Conservation (phyloP, 2,329 filamentous ascomycete genomes). For the Ophiosphaerella herpotricha region DNA sequence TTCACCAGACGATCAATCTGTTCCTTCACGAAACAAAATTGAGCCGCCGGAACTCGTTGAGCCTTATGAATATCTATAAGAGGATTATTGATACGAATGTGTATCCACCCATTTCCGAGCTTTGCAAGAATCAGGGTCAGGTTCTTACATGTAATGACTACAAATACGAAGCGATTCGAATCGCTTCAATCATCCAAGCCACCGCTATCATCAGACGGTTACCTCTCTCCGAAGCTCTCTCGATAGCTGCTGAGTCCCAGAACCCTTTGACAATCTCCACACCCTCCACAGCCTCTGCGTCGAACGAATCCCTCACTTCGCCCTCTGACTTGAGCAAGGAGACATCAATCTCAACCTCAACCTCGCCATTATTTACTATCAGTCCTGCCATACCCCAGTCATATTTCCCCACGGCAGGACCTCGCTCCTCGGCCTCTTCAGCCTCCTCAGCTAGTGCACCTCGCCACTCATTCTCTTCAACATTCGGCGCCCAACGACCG, state of each 20-base stretch:
- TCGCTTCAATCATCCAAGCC: constrained; percentile 38
- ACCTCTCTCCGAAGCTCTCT: constrained; percentile 35
- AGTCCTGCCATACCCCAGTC: constrained; percentile 14
- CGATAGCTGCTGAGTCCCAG: constrained; percentile 8
- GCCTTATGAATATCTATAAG: constrained; percentile 22
- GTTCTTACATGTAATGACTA: constrained; percentile 25
- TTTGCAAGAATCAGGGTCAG: constrained; percentile 10
- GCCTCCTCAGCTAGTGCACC: constrained; percentile 7
- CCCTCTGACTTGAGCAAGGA: constrained; percentile 20
- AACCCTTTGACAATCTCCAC: constrained; percentile 4
- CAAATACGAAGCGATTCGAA: constrained; percentile 44
- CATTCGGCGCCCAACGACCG: constrained; percentile 9
- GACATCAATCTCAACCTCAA: constrained; percentile 23
- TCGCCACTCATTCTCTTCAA: constrained; percentile 12
- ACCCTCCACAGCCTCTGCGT: constrained; percentile 11
- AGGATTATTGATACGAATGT: constrained; percentile 20
- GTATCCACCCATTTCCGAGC: constrained; percentile 19
- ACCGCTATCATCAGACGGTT: constrained; percentile 33
- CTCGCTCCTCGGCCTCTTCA: constrained; percentile 9
- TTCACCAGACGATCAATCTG: constrained; percentile 37
- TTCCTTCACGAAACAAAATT: constrained; percentile 29
- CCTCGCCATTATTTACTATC: constrained; percentile 14
- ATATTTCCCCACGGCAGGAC: not conserved
- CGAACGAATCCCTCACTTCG: constrained; percentile 22
- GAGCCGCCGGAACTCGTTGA: constrained; percentile 19